Base-by-base conservation (phyloP, 1,284 basidiomycete species). In the Malassezia slooffiae region DNA sequence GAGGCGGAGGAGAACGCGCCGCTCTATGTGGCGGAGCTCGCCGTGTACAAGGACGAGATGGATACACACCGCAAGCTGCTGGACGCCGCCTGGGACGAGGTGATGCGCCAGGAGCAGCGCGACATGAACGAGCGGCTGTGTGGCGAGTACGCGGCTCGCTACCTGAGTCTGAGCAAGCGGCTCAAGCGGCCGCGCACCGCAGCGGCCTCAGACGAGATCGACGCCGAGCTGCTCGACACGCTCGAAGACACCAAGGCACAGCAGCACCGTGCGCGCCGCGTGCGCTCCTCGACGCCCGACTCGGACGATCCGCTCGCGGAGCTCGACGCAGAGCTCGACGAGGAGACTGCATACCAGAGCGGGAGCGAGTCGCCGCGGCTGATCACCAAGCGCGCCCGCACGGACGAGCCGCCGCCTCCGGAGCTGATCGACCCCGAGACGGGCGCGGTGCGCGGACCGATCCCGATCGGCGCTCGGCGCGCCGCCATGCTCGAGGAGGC, bases 401-500 rank as follows among this genome's bases (percentile, higher is more conserved):
- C 7, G 24, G 7, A 41, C 15, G 17, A 51, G 22, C 39, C 42
- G 17, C 45, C 46, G 19, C 43, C 48, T 11, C 52, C 56, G 19
- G 45, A 54, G 12, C 32, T 55, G 13, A 41, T 40, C 27, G 54
- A 45, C 20, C 38, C 49, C 23, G 29, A 43, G 7, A 35, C 41
- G 28, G 47, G 41, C 10, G 57, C 50, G 30, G 50, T 58, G 6
- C 43, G 52, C 1, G 62, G 57, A 30, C 43, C 48, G 19, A 55
- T 63, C 3, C 57, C 58, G 21, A 57, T 66, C 41, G 58, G 58
- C 40, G 51, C 49, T 1, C 49, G 54, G 8, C 57, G 62, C 23
- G 55, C 53, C 5, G 53, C 58, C 38, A 46, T 58, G 41, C 57
- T 70, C 26, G 59, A 60, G 28, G 67, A 70, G 29, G 61, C 62